Evolutionary conservation across 345 rosid species (phyloP).

Genomic region (Ceriops tagal): DNA sequence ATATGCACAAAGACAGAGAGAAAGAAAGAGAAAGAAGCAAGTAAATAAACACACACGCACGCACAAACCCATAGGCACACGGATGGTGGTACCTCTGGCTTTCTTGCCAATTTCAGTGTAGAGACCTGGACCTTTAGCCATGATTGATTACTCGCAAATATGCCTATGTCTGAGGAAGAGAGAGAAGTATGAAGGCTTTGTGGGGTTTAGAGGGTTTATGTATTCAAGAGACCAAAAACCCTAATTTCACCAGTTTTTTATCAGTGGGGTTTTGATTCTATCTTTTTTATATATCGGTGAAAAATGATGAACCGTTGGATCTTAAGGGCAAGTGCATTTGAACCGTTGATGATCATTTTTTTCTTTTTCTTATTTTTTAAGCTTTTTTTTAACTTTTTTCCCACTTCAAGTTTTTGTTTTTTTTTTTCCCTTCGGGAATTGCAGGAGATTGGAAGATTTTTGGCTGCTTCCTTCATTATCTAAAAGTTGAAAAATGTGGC

Average conservation of each 20-base stretch:
- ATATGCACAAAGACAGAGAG: not conserved
- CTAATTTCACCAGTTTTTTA: conserved; percentile 9
- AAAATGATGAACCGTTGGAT: conserved; percentile 3
- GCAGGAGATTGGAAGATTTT: not conserved
- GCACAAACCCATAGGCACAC: not conserved
- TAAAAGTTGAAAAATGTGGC: too few species aligned
- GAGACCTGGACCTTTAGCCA: conserved; percentile 93
- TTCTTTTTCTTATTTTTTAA: not conserved
- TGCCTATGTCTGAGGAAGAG: not conserved
- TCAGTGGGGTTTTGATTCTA: not conserved
- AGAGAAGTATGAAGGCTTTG: not conserved
- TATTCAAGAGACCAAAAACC: conserved; percentile 14
- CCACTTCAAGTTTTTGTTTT: not conserved
- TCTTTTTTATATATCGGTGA: not conserved
- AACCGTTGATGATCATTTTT: not conserved
- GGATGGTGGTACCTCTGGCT: conserved; percentile 53
- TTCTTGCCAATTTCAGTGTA: conserved; percentile 92
- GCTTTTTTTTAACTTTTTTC: not conserved
- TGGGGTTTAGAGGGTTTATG: not conserved
- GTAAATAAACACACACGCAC: not conserved
- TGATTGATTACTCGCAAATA: conserved; percentile 18
- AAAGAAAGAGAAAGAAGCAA: not conserved
- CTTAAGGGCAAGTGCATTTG: not conserved
- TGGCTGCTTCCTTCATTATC: too few species aligned
- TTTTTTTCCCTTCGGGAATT: not conserved